Base-by-base conservation (phyloP, 148 eudicot species). In the Nepenthes mirabilis region DNA sequence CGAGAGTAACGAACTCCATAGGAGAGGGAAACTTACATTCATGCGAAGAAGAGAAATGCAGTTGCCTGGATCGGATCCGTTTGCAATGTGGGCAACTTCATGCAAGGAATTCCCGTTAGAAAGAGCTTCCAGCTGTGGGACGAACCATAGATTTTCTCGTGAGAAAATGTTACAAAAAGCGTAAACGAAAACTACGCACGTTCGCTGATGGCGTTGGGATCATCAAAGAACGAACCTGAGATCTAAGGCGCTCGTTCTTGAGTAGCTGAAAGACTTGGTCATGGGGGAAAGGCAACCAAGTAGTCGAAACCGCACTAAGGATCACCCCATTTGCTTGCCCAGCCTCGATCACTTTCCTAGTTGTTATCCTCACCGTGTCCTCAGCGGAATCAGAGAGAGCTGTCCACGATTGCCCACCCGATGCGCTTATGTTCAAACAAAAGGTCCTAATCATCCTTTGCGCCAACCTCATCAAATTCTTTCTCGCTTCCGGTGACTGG, bases 31-130 rank as follows among this genome's bases (percentile, higher is more conserved):
- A 50, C 96, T 82, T 74, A 93, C 99, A 67, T 93, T 93, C 58
- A 93, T 75, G 36, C 99, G 95, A 57, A 86, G 84, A 40, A 93
- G 85, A 52, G 99, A 93, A 56, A 93, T 84, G 74, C 87, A 88
- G 63, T 93, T 93, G 23, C 99, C 96, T 0, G 99, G 99, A 78
- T 93, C 85, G 73, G 96, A 88, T 52, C 99, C 99, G 52, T 93
- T 93, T 0, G 99, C 99, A 33, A 93, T 89, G 62, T 93, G 99
- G 75, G 99, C 99, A 50, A 93, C 96, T 62, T 93, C 96, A 37
- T 88, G 91, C 55, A 88, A 77, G 11, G 91, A 75, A 56, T 86
- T 83, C 12, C 99, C 99, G 75, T 82, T 86, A 0, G 96, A 88
- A 50, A 93, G 91, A 37, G 93, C 89, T 61, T 93, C 99, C 47